A percentile compares a stretch with the other conserved stretches of the same genome.
These are phyloP conservation scores for Aspergillus steynii DNA, from an alignment of 495 filamentous ascomycete species.

Conservation along the genomic window DNA sequence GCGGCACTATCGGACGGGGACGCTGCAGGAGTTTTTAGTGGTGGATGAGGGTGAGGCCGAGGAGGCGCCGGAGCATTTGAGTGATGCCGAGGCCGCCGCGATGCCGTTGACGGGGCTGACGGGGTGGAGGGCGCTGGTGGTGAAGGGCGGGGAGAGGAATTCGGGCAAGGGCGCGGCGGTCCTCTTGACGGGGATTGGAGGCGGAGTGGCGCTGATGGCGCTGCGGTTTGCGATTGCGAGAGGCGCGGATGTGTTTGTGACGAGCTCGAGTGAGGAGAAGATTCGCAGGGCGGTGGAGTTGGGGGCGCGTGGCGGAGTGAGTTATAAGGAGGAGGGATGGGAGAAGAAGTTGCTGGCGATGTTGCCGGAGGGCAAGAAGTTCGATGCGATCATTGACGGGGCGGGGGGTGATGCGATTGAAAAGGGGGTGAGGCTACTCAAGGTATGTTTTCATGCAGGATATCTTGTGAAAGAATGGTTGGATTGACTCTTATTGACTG, in stretches of 20 bases:
- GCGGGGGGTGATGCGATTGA: conserved; percentile 73
- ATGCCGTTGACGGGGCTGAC: conserved; percentile 81
- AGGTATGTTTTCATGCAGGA: conserved; percentile 34
- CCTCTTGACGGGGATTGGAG: conserved; percentile 76
- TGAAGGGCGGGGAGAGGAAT: conserved; percentile 60
- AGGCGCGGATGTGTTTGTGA: conserved; percentile 70
- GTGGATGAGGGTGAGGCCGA: conserved; percentile 73
- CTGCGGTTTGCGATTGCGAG: conserved; percentile 67
- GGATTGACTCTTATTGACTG: not conserved
- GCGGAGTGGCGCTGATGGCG: conserved; percentile 72
- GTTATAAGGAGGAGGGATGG: conserved; percentile 66
- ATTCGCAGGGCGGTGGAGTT: conserved; percentile 61
- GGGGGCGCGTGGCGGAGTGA: conserved; percentile 70
- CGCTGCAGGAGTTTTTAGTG: conserved; percentile 68
- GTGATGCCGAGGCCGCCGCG: conserved; percentile 71
- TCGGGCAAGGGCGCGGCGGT: conserved; percentile 62
- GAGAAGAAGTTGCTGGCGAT: conserved; percentile 60
- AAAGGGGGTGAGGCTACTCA: conserved; percentile 56
- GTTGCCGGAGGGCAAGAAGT: conserved; percentile 56
- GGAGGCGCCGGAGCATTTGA: conserved; percentile 69
- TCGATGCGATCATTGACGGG: conserved; percentile 76
- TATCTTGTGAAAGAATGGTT: not conserved
- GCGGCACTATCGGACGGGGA: conserved; percentile 60
- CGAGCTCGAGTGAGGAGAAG: conserved; percentile 63
- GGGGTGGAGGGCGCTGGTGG: conserved; percentile 80